phyloP scores from a whole-genome alignment of 202 grass and related monocot genomes.

The Bolboschoenoplectus hybrid region DNA sequence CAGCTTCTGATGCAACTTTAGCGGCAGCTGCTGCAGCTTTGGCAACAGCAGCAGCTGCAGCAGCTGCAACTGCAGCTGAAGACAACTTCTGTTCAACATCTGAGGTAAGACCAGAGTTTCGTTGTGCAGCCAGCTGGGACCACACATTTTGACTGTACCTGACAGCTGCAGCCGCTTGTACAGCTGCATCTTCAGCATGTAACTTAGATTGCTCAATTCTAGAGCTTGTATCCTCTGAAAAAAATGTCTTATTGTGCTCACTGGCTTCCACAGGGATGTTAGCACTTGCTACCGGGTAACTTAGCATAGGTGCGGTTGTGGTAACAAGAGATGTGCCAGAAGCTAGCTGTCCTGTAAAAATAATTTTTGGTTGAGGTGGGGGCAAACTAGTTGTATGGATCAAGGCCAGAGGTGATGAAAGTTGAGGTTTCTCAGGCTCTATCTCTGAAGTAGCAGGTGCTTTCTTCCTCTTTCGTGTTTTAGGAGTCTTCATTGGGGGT shows the following conservation, averaged over 20 bases:
- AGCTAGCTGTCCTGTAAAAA: constrained; percentile 52
- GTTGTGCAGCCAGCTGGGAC: constrained; percentile 57
- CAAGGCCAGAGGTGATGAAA: constrained; percentile 51
- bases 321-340: constrained; percentile 42
- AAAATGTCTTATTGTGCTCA: constrained; percentile 42
- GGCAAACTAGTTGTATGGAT: constrained; percentile 54
- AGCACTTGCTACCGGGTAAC: constrained; percentile 49
- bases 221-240: constrained; percentile 59
- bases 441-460: constrained; percentile 55
- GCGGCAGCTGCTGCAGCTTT: constrained; percentile 89
- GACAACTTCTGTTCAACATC: constrained; percentile 83
- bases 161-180: constrained; percentile 57
- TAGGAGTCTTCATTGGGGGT: constrained; percentile 48
- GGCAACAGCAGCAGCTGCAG: constrained; percentile 84
- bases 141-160: constrained; percentile 75
- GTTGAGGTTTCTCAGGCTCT: constrained; percentile 43
- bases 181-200: constrained; percentile 64
- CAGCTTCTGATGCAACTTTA: constrained; percentile 84
- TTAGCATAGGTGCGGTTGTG: constrained; percentile 38
- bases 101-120: constrained; percentile 53
- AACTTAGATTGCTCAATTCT: constrained; percentile 73
- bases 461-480: constrained; percentile 97
- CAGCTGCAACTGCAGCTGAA: constrained; percentile 79
- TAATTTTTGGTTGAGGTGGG: constrained; percentile 42
- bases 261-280: constrained; percentile 35